These are phyloP conservation scores for Xylaria bambusicola DNA, from an alignment of 495 filamentous ascomycete genomes.

Conservation along the genomic window DNA sequence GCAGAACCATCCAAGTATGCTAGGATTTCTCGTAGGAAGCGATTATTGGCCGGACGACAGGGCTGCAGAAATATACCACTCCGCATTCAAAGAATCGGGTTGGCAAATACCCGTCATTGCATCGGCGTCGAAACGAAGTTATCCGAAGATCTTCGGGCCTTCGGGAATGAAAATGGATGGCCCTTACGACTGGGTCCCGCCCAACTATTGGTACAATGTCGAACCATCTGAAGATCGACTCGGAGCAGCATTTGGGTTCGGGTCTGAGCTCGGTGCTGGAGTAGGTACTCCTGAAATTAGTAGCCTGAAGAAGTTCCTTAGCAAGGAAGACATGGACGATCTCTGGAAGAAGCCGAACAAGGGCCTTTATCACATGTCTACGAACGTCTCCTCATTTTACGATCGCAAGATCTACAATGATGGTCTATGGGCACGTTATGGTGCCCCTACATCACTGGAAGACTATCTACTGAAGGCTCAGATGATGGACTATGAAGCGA, in stretches of 20 bases:
- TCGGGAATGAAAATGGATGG: conserved; percentile 69
- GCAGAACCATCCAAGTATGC: conserved; percentile 58
- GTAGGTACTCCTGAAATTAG: conserved; percentile 61
- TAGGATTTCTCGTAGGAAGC: conserved; percentile 60
- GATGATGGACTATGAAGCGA: conserved; percentile 66
- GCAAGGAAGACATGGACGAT: conserved; percentile 48
- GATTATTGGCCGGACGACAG: conserved; percentile 64
- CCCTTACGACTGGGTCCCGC: conserved; percentile 68
- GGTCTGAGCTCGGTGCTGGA: conserved; percentile 61
- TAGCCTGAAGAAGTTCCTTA: conserved; percentile 58
- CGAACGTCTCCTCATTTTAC: conserved; percentile 53
- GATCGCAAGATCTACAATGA: conserved; percentile 59
- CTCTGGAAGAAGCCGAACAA: conserved; percentile 59
- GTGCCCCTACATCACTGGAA: conserved; percentile 50
- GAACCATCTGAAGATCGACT: conserved; percentile 36
- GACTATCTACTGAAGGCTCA: conserved; percentile 60
- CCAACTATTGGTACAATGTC: conserved; percentile 62
- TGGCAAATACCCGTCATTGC: conserved; percentile 61
- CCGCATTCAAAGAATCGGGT: conserved; percentile 50
- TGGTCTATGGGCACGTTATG: conserved; percentile 56
- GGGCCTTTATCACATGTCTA: conserved; percentile 61
- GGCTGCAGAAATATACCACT: conserved; percentile 53
- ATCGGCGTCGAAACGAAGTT: conserved; percentile 59
- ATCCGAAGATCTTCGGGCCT: conserved; percentile 51
- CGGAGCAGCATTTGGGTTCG: conserved; percentile 65